phyloP scores from a whole-genome alignment of 352 stramenopile species.

The Plasmopara viticola region DNA sequence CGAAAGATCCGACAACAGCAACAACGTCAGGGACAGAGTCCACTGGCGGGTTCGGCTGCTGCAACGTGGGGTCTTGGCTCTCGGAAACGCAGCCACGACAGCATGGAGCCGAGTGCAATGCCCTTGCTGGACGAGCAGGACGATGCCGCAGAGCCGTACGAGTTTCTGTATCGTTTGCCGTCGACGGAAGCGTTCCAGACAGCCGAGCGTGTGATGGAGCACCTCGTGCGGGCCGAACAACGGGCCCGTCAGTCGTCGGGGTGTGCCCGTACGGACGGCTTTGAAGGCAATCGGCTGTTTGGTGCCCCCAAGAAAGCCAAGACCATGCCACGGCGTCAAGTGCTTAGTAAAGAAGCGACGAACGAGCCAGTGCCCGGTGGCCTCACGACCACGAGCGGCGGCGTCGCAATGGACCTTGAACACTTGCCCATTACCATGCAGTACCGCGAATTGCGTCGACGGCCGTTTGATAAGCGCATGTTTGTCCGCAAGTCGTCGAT shows the following conservation, averaged over 20 bases:
- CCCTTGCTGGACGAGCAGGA: constrained; percentile 16
- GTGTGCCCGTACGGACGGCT: constrained; percentile 82
- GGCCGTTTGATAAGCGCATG: constrained; percentile 87
- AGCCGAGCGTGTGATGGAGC: constrained; percentile 76
- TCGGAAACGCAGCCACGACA: constrained; percentile 24
- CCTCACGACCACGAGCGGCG: constrained; percentile 10
- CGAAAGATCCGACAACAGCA: constrained; percentile 34
- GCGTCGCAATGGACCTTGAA: constrained; percentile 70
- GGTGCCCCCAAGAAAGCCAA: constrained; percentile 30
- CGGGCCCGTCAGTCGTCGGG: constrained; percentile 79
- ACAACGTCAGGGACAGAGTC: constrained; percentile 32
- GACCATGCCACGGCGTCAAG: constrained; percentile 26
- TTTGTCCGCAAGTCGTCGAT: constrained; percentile 92
- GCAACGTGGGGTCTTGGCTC: constrained; percentile 17
- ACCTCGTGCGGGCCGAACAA: constrained; percentile 71
- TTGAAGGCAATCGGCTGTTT: constrained; percentile 54
- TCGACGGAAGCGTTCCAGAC: constrained; percentile 63
- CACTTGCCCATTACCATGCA: constrained; percentile 84
- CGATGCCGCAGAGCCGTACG: constrained; percentile 51
- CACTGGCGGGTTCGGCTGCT: constrained; percentile 20
- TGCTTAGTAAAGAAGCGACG: constrained; percentile 30
- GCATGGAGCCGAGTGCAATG: constrained; percentile 14
- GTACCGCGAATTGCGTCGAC: constrained; percentile 88
- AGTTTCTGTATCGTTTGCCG: constrained; percentile 82
- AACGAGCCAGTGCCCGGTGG: constrained; percentile 23